Percentiles rank a stretch among this genome's conserved stretches.
Conservation (phyloP, 2,329 filamentous ascomycete species). For the Sporothrix variecibatus region DNA sequence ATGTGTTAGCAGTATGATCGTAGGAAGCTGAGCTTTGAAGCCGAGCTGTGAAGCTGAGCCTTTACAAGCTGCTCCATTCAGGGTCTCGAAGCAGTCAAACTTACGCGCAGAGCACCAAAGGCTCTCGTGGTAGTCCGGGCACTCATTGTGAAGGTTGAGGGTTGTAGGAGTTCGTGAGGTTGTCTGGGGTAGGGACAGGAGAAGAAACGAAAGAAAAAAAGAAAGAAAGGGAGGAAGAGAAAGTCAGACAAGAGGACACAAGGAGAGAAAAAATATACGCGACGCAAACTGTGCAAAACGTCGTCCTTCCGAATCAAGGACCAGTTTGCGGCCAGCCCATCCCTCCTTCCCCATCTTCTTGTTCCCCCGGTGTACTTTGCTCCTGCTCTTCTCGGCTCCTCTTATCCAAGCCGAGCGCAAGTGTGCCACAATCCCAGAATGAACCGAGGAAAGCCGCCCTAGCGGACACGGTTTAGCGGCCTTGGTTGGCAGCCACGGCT, state of each 20-base stretch:
- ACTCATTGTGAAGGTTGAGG: slow-evolving; percentile 26
- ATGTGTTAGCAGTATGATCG: not conserved
- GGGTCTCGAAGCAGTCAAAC: not conserved
- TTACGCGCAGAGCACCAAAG: slow-evolving; percentile 30
- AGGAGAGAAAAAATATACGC: not conserved
- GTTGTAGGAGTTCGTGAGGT: not conserved
- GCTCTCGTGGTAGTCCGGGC: slow-evolving; percentile 29
- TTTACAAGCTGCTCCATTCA: not conserved
- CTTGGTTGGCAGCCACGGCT: slow-evolving; percentile 14
- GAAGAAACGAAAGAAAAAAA: not conserved
- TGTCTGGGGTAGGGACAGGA: not conserved
- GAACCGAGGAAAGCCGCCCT: slow-evolving; percentile 32
- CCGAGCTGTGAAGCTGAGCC: not conserved
- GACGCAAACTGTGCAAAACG: not conserved
- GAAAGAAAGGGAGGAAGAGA: not conserved
- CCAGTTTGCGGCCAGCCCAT: not conserved
- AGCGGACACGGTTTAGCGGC: slow-evolving; percentile 17
- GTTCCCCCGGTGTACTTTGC: not conserved
- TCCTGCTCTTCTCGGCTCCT: slow-evolving; percentile 17
- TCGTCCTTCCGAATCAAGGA: slow-evolving; percentile 12
- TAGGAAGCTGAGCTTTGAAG: not conserved
- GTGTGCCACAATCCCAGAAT: slow-evolving; percentile 10
- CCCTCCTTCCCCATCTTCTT: slow-evolving; percentile 11
- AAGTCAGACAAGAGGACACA: not conserved
- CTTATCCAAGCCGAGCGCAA: slow-evolving; percentile 12